A percentile compares a stretch with the other conserved stretches of the same genome.
Evolutionary conservation across 78 protist genomes (phyloP).

Genomic region (Bodo saltans): DNA sequence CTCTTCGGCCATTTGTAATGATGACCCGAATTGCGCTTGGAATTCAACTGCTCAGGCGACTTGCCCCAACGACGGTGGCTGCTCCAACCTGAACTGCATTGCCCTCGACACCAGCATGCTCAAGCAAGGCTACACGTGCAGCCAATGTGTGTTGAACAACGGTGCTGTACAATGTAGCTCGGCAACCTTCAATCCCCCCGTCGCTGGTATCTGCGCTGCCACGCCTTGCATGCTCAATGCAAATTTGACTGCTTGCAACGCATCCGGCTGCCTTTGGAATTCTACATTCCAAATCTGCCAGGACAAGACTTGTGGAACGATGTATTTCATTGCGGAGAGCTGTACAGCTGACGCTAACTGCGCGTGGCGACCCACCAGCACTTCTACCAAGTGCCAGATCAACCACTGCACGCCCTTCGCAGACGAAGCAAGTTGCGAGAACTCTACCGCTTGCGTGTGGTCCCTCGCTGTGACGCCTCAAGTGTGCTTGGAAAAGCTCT

Average conservation of each 20-base stretch:
- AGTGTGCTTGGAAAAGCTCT: neutral
- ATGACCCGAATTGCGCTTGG: neutral
- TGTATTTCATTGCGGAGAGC: neutral
- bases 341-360: neutral
- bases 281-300: neutral
- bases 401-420: neutral
- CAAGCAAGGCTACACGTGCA: neutral
- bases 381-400: neutral
- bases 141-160: neutral
- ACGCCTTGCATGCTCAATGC: neutral
- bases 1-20: neutral
- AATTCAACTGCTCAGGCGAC: neutral
- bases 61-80: constrained; percentile 7
- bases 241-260: neutral
- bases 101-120: neutral
- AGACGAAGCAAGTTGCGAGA: neutral
- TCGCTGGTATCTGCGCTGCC: too few species aligned
- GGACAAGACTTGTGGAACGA: neutral
- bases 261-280: neutral
- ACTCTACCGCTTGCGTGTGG: neutral
- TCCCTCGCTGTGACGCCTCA: neutral
- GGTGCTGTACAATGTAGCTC: neutral
- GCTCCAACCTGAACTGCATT: neutral
- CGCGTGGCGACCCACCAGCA: neutral
- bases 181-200: neutral